A percentile compares a stretch with the other conserved stretches of the same genome.
Conservation (phyloP, 192 early-diverging fungal species). For the Coemansia pectinata region DNA sequence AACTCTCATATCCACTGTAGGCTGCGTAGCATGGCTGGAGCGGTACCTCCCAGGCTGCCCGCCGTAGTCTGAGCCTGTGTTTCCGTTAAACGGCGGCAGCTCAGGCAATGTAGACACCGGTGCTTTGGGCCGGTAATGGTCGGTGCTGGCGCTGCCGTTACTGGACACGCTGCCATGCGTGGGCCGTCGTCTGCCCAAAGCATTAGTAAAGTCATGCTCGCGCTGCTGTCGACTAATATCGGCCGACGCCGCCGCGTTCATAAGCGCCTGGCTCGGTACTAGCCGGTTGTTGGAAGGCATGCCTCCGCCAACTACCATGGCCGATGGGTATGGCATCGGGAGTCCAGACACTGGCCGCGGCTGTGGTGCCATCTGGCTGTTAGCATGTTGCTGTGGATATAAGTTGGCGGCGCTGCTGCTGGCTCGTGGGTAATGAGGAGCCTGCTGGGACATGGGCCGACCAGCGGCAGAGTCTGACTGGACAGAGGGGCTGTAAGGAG, state of each 20-base stretch:
- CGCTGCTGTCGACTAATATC: conserved; percentile 43
- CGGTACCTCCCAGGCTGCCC: conserved; percentile 2
- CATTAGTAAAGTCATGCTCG: conserved; percentile 47
- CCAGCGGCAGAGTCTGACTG: conserved; percentile 28
- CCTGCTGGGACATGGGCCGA: neutral
- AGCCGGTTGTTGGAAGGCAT: conserved; percentile 41
- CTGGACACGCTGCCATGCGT: conserved; percentile 29
- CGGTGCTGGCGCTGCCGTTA: conserved; percentile 16
- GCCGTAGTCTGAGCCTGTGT: conserved; percentile 7
- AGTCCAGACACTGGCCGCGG: conserved; percentile 8
- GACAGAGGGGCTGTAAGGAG: conserved; percentile 23
- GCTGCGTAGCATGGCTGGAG: conserved; percentile 6
- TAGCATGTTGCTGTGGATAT: conserved; percentile 10
- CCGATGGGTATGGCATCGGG: conserved; percentile 34
- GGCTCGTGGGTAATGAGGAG: conserved; percentile 27
- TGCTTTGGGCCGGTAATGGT: conserved; percentile 5
- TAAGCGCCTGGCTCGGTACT: conserved; percentile 33
- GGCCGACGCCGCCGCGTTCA: conserved; percentile 35
- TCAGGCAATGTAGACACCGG: conserved; percentile 12
- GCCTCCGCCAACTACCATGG: conserved; percentile 52
- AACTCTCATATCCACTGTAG: conserved; percentile 29
- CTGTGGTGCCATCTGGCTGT: neutral
- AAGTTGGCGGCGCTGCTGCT: conserved; percentile 8
- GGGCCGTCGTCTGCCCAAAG: conserved; percentile 40
- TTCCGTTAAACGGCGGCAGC: conserved; percentile 33